Evolutionary conservation across 108 stramenopile species (phyloP), one percentile per base, ranked within the genome.

Genomic region (Epithemia pelagica): DNA sequence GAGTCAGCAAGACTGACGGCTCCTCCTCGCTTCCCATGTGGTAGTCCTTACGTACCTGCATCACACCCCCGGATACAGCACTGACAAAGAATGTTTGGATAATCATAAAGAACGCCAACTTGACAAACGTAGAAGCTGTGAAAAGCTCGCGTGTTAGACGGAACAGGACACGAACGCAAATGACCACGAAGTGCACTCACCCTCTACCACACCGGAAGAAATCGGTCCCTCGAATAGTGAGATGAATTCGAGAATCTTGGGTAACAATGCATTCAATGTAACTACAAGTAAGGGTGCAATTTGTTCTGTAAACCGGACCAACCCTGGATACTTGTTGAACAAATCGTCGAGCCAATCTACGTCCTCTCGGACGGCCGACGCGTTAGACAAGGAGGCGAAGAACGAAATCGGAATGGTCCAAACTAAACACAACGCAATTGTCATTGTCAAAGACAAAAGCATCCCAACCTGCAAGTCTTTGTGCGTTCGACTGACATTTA

Each of bases 71-170:
- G n/a, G 82, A 75, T 54, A 85, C 82, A 0, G 87, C 82, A 18
- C 68, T 66, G 30, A 88, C 80, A 62, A 88, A 85, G 75, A 88
- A 88, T 0, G 77, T 83, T 69, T 88, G 87, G 63, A 88, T 52
- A 15, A 52, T 20, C 52, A 52, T 52, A 20, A 52, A 52, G 20
- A 52, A 52, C 18, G 18, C 52, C 15, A 52, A 20, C 52, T 52
- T 52, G 20, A 52, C 52, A 52, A 52, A 52, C 10, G 10, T 10
- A n/a, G 58, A 18, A n/a, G 58, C n/a, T n/a, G n/a, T n/a, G n/a
- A n/a, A n/a, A n/a, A n/a, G n/a, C n/a, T n/a, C n/a, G n/a, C n/a
- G n/a, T n/a, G n/a, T n/a, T n/a, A n/a, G n/a, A n/a, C n/a, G n/a
- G n/a, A n/a, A n/a, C n/a, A n/a, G n/a, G n/a, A n/a, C n/a, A n/a